Evolutionary conservation across 1,139 yeast species (phyloP), one percentile per base, ranked within the genome.

Genomic region (Arxiozyma heterogenica): DNA sequence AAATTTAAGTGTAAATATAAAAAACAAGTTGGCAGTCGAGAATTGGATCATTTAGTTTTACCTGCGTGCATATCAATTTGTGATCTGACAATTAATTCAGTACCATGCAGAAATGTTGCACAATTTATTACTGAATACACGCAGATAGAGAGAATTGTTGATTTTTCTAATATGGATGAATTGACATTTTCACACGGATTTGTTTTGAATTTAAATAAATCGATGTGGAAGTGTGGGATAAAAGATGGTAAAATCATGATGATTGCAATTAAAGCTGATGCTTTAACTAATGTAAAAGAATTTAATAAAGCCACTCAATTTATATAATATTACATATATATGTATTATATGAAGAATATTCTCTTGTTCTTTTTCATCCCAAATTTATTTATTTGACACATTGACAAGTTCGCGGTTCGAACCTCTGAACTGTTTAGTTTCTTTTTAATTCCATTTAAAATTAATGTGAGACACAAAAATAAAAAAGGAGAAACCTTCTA

Each of bases 141-240:
- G 34, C 54, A 53, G 25, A 56, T 57, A 27, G 66, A 60, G 49
- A 53, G 55, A 27, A 61, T 65, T 47, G 55, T 54, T 21, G 61
- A 64, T 53, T 56, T 59, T 46, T 53, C 59, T 11, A 50, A 56
- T 41, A 51, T 54, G 51, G 44, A 47, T 4, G 39, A 43, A 2
- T 54, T 54, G 4, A 51, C 50, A 8, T 58, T 50, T 45, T 53
- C 61, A 22, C 55, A 60, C 11, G 70, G 69, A 3, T 56, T 62
- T 38, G 61, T 59, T 48, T 44, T 68, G 22, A 58, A 62, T 41
- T 51, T 68, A 44, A 55, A 58, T 7, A 64, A 61, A 49, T 65
- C 69, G 9, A 51, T 67, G 27, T 69, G 72, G 72, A 64, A 64
- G 51, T 46, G 66, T 9, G 68, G 68, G 21, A 55, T 64, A 8